Evolutionary conservation across 305 asterid species (phyloP).

Genomic region (Euphrasia arctica): DNA sequence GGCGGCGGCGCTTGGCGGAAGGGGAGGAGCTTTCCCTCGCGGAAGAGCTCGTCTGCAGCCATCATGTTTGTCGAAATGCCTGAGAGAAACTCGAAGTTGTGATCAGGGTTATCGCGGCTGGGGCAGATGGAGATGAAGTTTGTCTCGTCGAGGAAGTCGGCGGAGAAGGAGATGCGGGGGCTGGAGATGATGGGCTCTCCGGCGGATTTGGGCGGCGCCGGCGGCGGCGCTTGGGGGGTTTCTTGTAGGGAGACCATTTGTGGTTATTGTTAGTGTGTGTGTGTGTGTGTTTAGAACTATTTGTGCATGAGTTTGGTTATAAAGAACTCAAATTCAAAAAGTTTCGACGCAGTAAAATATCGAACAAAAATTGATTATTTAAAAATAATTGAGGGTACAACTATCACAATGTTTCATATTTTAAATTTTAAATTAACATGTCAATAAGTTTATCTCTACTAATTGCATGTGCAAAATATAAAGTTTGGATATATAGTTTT

Average conservation of each 20-base stretch:
- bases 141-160: slow-evolving; percentile 74
- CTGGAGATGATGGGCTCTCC: slow-evolving; percentile 36
- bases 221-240: slow-evolving; percentile 26
- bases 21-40: slow-evolving; percentile 78
- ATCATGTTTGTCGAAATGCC: slow-evolving; percentile 40
- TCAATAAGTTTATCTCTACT: too few species aligned
- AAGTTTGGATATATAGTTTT: too few species aligned
- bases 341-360: too few species aligned
- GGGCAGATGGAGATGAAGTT: slow-evolving; percentile 73
- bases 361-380: too few species aligned
- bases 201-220: neutral
- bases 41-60: slow-evolving; percentile 69
- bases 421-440: too few species aligned
- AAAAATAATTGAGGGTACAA: too few species aligned
- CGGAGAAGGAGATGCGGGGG: slow-evolving; percentile 83
- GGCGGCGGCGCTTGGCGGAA: slow-evolving; percentile 48
- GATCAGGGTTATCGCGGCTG: slow-evolving; percentile 25
- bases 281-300: too few species aligned
- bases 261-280: neutral
- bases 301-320: neutral
- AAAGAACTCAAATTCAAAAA: neutral
- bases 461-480: too few species aligned
- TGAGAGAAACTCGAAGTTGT: slow-evolving; percentile 67
- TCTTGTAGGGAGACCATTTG: slow-evolving; percentile 50
- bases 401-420: too few species aligned